Evolutionary conservation across 805 yeast species (phyloP), one percentile per base, ranked within the genome.

Genomic region (Candida ulmi): DNA sequence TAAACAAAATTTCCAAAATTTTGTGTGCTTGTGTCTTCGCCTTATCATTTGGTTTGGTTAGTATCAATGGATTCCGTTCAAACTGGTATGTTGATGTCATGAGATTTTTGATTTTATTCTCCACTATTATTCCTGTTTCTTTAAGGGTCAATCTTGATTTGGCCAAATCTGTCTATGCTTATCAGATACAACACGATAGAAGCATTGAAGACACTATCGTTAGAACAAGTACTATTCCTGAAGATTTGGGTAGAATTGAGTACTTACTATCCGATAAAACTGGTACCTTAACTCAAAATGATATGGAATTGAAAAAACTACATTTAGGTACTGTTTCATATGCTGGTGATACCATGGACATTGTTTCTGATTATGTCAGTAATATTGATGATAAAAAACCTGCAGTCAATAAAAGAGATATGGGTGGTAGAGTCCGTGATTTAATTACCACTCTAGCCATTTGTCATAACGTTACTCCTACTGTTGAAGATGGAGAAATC

Each of bases 391-490:
- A 54, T 3, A 44, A 45, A 27, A 41, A 59, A 47, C n/a, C 59
- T 50, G 4, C 30, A 11, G 16, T 44, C 49, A 72, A 40, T 42
- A 76, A 80, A 61, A 80, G 82, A 60, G 96, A 88, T 52, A 69
- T 87, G 51, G 80, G 87, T 17, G 59, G 72, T 15, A 71, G 86
- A 47, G 95, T 90, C 7, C 73, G 90, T 51, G 96, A 88, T 54
- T 67, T 93, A 46, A 77, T 88, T 1, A 61, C 78, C 0, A 85
- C 96, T 2, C 68, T 93, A 37, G 95, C 98, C 0, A 66, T 91
- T n/a, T 93, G 99, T 60, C 99, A 93, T 61, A 88, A 88, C 50
- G 99, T 93, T 23, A 95, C 99, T 0, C 99, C 99, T 1, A 80
- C 95, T 0, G 75, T 80, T 48, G 93, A 83, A 41, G 86, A 81